Conservation (phyloP, 2,329 filamentous ascomycete species). For the Diaporthe sp. region DNA sequence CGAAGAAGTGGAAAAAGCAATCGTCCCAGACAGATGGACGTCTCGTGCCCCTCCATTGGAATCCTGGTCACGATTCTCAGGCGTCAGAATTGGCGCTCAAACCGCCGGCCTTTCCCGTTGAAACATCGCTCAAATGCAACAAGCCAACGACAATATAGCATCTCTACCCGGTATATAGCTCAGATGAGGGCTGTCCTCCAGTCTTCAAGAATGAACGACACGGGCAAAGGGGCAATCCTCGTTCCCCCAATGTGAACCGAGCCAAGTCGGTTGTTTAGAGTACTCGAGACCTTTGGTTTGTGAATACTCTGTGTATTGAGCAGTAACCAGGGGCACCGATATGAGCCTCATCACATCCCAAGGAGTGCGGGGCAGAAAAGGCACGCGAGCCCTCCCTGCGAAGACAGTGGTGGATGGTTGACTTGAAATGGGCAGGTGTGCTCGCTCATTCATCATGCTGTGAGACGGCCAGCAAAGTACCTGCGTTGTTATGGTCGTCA, state of each 20-base stretch:
- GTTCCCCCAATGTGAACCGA: not conserved
- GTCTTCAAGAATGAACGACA: not conserved
- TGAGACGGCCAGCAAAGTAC: constrained; percentile 40
- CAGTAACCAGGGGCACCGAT: not conserved
- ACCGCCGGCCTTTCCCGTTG: constrained; percentile 34
- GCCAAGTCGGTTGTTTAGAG: not conserved
- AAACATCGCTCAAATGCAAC: constrained; percentile 22
- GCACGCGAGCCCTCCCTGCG: constrained; percentile 28
- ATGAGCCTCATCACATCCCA: constrained; percentile 23
- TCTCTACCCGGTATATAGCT: constrained; percentile 9
- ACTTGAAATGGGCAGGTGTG: constrained; percentile 16
- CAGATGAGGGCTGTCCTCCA: constrained; percentile 1
- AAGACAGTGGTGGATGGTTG: constrained; percentile 32
- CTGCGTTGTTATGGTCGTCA: constrained; percentile 41
- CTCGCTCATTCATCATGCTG: constrained; percentile 17
- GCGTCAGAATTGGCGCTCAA: constrained; percentile 37
- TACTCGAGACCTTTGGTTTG: too few relatives aligned
- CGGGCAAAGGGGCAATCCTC: not conserved
- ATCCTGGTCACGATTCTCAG: not conserved
- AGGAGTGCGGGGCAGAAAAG: not conserved
- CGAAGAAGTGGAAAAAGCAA: constrained; percentile 15
- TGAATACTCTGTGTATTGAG: not conserved
- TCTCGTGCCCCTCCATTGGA: constrained; percentile 12
- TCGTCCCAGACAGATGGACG: not conserved
- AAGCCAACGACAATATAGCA: constrained; percentile 25